phyloP scores from a whole-genome alignment of 176 grass and related monocot species.

The Leersia perrieri region DNA sequence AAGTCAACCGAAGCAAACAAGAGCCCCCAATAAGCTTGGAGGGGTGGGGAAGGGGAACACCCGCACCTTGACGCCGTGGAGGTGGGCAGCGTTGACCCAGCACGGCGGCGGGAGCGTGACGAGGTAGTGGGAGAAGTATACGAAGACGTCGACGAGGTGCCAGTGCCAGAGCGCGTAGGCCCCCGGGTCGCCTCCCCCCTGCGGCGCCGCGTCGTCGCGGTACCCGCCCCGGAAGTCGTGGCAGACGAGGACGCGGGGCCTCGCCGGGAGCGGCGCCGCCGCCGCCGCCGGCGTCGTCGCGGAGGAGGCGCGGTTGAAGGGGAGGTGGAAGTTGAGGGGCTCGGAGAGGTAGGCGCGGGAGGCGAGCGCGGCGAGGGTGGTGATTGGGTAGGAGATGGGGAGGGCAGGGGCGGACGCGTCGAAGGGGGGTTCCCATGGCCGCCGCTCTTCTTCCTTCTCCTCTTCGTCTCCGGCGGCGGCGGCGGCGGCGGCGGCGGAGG shows the following conservation, averaged over 20 bases:
- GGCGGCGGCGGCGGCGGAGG: background rate
- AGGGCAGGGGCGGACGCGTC: constrained; percentile 57
- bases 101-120: constrained; percentile 85
- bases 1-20: background rate
- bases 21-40: background rate
- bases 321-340: constrained; percentile 67
- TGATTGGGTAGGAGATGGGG: constrained; percentile 91
- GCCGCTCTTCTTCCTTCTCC: constrained; percentile 23
- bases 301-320: constrained; percentile 70
- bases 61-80: constrained; percentile 86
- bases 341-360: constrained; percentile 67
- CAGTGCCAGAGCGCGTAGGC: constrained; percentile 95
- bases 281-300: constrained; percentile 29
- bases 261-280: constrained; percentile 35
- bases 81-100: constrained; percentile 90
- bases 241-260: constrained; percentile 76
- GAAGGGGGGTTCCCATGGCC: constrained; percentile 69
- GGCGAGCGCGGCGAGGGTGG: constrained; percentile 56
- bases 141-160: constrained; percentile 89
- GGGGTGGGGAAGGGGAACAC: background rate
- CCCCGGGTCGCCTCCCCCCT: constrained; percentile 57
- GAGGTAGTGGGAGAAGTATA: constrained; percentile 96
- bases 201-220: constrained; percentile 63
- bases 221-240: constrained; percentile 92
- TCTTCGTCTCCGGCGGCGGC: no score